Base-by-base conservation (phyloP, 257 asterid genomes). In the Rubia yunnanensis region DNA sequence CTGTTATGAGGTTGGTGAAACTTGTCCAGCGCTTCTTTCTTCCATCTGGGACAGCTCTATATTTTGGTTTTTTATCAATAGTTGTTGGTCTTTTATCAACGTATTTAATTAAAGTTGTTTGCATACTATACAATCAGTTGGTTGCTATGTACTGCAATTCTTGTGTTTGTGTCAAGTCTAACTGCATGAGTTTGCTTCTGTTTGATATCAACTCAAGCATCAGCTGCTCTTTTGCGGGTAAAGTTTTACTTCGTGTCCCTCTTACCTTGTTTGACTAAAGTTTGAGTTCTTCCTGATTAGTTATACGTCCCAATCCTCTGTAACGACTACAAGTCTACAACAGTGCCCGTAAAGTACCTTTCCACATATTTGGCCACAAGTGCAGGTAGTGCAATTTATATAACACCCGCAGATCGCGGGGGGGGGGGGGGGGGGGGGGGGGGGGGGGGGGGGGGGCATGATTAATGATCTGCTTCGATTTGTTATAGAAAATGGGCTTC, bases 261-360 rank as follows among this genome's bases (percentile, higher is more conserved):
- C 14, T 41, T 65, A 20, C 26, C 62, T 49, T 53, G 22, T 30
- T 7, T 18, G 24, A n/a, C 36, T 31, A 15, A 59, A 14, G 23
- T 34, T n/a, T 20, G 28, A 18, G 38, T 7, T 10, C 18, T 27
- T 32, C 48, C 22, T 59, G 23, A 32, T 31, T 60, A 28, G 32
- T 34, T 28, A n/a, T 82, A 89, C 97, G 98, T 92, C 17, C 70
- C 83, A 24, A 83, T 84, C 56, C 90, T 85, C 34, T 89, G 95
- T 84, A 89, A 89, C 59, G 98, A 89, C 71, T 92, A 97, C n/a
- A n/a, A n/a, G n/a, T n/a, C n/a, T n/a, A n/a, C 81, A 89, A 92
- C 77, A 70, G 70, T 39, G 81, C 84, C 26, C 77, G 97, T 78
- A 82, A 65, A 41, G 69, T 92, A 57, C 30, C 22, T 53, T 92